Base-by-base conservation (phyloP, 2,329 filamentous ascomycete genomes). In the Fusarium liriodendri region DNA sequence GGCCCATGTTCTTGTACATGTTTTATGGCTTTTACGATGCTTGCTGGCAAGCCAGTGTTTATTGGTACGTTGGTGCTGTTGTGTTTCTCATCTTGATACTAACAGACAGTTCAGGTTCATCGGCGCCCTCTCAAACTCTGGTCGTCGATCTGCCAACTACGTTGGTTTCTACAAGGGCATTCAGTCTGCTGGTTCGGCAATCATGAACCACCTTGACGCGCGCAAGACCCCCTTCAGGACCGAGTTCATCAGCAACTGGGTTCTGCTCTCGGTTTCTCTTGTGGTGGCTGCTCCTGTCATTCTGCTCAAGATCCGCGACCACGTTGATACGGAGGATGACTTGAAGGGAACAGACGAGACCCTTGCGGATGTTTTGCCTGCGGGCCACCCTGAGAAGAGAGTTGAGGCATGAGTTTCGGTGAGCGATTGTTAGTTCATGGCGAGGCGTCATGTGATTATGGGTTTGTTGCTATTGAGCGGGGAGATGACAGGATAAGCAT, bases 21-120 rank as follows among this genome's bases (percentile, higher is more conserved):
- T 95, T 95, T 83, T 97, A 97, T 81, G 95, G 95, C 45, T 92
- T 97, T 83, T 97, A 92, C 77, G 96, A 98, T 81, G 94, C 95
- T 50, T 90, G 92, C 64, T 98, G 95, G 92, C 96, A 98, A 86
- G 96, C 95, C 0, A 91, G 88, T 78, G 92, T 95, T 59, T 98
- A 98, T 87, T 98, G 95, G 95, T 95, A 90, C 80, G 95, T 93
- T 16, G 1, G 1, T 3, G 1, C 18, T 1, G 10, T 5, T 13
- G 16, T 52, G 22, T 1, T 84, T 3, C 4, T 18, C 9, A 20
- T 47, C 2, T 37, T 27, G 16, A 27, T 59, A n/a, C 74, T 78
- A 45, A 78, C 37, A 5, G 10, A 4, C 11, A 5, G 20, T 14
- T 52, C 27, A 73, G 92, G 92, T 95, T 93, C 86, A 98, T 98